phyloP scores from a whole-genome alignment of 2,329 filamentous ascomycete species.

The Nothophoma quercina region DNA sequence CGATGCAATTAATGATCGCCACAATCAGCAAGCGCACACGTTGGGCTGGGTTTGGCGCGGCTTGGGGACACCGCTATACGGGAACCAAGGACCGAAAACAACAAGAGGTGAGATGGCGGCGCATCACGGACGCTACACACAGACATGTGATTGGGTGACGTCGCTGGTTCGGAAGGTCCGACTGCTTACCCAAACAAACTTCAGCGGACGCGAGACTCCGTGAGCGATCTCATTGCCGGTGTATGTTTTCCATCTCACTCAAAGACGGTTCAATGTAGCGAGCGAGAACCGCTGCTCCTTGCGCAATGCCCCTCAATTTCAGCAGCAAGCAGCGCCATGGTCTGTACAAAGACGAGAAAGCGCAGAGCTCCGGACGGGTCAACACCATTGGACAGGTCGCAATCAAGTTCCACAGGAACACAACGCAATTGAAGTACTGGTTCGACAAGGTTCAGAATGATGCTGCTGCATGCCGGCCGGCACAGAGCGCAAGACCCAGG shows the following conservation, averaged over 20 bases:
- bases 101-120: conserved; percentile 1
- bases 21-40: neutral
- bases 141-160: conserved; percentile 7
- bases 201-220: neutral
- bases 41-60: neutral
- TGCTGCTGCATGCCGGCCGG: conserved; percentile 1
- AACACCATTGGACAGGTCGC: conserved; percentile 28
- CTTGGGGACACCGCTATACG: neutral
- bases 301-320: conserved; percentile 19
- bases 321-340: conserved; percentile 10
- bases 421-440: conserved; percentile 25
- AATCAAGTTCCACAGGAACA: conserved; percentile 27
- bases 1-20: neutral
- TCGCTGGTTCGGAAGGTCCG: conserved; percentile 11
- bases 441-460: conserved; percentile 25
- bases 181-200: conserved; percentile 11
- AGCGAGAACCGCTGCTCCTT: neutral
- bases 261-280: neutral
- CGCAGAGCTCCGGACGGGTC: conserved; percentile 19
- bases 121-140: neutral
- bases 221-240: neutral
- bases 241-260: neutral
- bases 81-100: conserved; percentile 3
- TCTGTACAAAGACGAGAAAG: conserved; percentile 19
- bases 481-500: conserved; percentile 5